Evolutionary conservation across 2,329 filamentous ascomycete species (phyloP).

Genomic region (Madurella fahalii): DNA sequence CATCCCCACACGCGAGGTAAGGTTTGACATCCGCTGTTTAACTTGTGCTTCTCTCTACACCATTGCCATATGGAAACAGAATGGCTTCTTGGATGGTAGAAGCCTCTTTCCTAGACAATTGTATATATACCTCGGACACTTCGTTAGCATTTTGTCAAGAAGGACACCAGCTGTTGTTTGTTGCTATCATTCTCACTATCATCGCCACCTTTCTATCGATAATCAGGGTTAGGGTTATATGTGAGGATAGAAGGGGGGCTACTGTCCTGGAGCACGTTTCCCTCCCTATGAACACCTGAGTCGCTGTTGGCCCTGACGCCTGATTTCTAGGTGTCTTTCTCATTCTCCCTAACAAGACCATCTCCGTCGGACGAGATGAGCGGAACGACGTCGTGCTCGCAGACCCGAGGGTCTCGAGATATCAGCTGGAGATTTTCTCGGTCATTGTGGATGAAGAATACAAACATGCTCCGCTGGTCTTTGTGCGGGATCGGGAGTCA

Average conservation of each 20-base stretch:
- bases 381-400: constrained; percentile 31
- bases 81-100: no score
- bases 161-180: no score
- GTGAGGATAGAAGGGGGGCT: no score
- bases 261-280: background rate
- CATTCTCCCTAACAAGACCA: constrained; percentile 13
- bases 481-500: constrained; percentile 54
- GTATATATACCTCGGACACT: no score
- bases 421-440: constrained; percentile 54
- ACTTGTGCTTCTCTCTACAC: background rate
- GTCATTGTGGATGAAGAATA: constrained; percentile 44
- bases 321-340: constrained; percentile 1
- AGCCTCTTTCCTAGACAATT: no score
- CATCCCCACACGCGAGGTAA: constrained; percentile 10
- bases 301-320: background rate
- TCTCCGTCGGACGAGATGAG: constrained; percentile 17
- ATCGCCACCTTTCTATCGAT: no score
- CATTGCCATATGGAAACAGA: no score
- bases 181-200: no score
- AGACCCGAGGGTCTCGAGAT: constrained; percentile 43
- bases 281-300: background rate
- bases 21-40: background rate
- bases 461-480: constrained; percentile 39
- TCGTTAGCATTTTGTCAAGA: no score
- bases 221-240: no score